Evolutionary conservation across 1,139 yeast genomes (phyloP).

Genomic region (Debaryomycetaceae sp.): DNA sequence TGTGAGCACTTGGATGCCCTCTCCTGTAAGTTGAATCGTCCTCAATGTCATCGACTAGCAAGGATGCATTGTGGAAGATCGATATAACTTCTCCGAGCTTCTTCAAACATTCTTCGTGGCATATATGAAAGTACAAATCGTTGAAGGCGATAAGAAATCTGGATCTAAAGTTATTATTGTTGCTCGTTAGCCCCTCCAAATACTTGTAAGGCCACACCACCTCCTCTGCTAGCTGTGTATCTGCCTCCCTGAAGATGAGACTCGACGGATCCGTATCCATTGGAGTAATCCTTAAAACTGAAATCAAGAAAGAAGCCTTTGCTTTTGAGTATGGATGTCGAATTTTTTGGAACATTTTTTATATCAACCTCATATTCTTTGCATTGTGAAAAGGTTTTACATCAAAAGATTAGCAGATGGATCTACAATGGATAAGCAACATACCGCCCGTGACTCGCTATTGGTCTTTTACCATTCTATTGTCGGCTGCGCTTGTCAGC

Average conservation of each 20-base stretch:
- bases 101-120: constrained; percentile 12
- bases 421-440: constrained; percentile 7
- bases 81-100: constrained; percentile 24
- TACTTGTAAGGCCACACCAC: constrained; percentile 27
- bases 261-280: constrained; percentile 5
- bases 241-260: constrained; percentile 1
- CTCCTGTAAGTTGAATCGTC: constrained; percentile 69
- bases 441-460: constrained; percentile 33
- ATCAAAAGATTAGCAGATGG: constrained; percentile 10
- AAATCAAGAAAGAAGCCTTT: background rate
- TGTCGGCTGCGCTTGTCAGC: constrained; percentile 16
- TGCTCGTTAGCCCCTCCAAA: constrained; percentile 29
- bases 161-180: constrained; percentile 27
- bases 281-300: background rate
- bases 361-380: background rate
- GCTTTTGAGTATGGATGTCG: background rate
- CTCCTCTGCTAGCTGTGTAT: constrained; percentile 3
- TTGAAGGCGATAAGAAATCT: constrained; percentile 31
- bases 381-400: background rate
- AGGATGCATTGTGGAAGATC: constrained; percentile 27
- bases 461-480: constrained; percentile 23
- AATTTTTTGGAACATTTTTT: background rate
- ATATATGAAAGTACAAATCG: constrained; percentile 25
- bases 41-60: constrained; percentile 77
- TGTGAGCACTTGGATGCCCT: constrained; percentile 76